Percentiles rank a stretch among this genome's conserved stretches.
phyloP scores from a whole-genome alignment of 1,284 basidiomycete genomes.

The Sporisorium sorghi region DNA sequence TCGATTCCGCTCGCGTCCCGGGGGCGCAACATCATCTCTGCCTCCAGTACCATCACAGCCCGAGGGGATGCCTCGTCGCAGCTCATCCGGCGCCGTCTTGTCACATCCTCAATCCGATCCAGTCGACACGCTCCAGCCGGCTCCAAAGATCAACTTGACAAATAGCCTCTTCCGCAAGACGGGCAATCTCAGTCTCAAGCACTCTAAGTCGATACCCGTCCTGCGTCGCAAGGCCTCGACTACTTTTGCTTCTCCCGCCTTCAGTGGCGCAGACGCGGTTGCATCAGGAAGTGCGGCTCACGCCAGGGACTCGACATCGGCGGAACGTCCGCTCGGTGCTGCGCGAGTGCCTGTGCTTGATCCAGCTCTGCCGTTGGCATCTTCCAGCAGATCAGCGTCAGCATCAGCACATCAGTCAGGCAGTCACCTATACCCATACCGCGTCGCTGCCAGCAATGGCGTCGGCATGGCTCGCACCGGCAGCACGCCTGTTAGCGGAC shows the following conservation, averaged over 20 bases:
- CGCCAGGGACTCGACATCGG: background rate
- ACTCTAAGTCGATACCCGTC: constrained; percentile 54
- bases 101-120: constrained; percentile 14
- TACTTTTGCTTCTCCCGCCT: constrained; percentile 10
- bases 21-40: too few species aligned
- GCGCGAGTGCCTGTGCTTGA: background rate
- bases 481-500: constrained; percentile 42
- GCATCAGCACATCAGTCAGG: constrained; percentile 1
- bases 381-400: constrained; percentile 10
- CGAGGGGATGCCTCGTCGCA: constrained; percentile 43
- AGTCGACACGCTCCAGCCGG: background rate
- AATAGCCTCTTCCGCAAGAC: constrained; percentile 44
- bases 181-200: constrained; percentile 45
- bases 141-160: constrained; percentile 8
- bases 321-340: background rate
- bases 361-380: constrained; percentile 16
- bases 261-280: constrained; percentile 1
- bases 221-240: constrained; percentile 45
- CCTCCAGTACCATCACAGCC: constrained; percentile 2
- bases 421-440: constrained; percentile 7
- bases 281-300: background rate
- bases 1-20: constrained; percentile 45
- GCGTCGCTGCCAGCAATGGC: background rate
- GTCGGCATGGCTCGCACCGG: constrained; percentile 35
- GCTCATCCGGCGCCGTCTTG: constrained; percentile 42